Percentiles rank a stretch among this genome's conserved stretches.
Evolutionary conservation across 75 land plant genomes (phyloP).

Genomic region (Sequoia sempervirens): DNA sequence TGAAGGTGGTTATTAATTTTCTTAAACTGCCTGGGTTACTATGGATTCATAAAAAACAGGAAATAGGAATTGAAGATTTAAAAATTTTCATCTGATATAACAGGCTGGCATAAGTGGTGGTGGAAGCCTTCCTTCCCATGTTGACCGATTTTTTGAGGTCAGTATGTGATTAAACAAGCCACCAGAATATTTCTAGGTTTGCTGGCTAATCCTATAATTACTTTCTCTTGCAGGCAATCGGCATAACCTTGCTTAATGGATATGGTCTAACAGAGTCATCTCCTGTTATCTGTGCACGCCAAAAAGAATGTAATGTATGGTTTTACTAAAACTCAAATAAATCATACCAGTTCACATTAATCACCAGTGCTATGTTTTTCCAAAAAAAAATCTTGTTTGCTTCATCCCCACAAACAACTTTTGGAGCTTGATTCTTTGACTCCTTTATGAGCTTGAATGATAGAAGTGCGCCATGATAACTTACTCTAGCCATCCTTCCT

Average conservation of each 20-base stretch:
- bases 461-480: not conserved
- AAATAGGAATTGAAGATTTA: not conserved
- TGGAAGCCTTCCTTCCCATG: conserved; percentile 78
- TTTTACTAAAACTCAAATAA: not conserved
- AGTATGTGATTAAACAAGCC: conserved; percentile 2
- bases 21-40: not conserved
- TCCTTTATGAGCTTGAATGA: not conserved
- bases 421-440: not conserved
- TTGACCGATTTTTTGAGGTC: conserved; percentile 94
- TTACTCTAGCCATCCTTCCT: not conserved
- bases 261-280: conserved; percentile 95
- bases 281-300: conserved; percentile 75
- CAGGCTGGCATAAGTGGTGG: conserved; percentile 94
- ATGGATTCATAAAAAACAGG: not conserved
- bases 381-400: not conserved
- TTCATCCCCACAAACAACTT: not conserved
- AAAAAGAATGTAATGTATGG: conserved; percentile 64
- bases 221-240: conserved; percentile 63
- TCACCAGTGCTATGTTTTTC: not conserved
- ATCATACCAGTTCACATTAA: not conserved
- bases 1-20: not conserved
- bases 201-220: not conserved
- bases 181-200: not conserved
- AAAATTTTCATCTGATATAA: conserved; percentile 6
- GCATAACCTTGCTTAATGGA: conserved; percentile 75